These are phyloP conservation scores for Neotropicomus parvogracilis DNA, from an alignment of 1,284 basidiomycete genomes.

Conservation along the genomic window DNA sequence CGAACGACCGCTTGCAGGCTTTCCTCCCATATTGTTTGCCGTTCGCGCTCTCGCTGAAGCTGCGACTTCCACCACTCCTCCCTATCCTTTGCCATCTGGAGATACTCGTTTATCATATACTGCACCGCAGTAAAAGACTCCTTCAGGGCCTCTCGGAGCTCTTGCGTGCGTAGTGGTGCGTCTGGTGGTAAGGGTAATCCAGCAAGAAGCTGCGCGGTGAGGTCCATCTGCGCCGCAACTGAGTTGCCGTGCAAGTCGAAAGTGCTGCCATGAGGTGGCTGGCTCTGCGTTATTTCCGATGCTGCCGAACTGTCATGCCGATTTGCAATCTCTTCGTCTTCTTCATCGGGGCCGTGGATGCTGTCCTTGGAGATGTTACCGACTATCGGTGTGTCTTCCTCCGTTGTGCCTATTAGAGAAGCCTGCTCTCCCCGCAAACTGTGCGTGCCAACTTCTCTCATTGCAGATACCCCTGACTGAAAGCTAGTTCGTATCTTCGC, in stretches of 20 bases:
- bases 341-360: constrained; percentile 30
- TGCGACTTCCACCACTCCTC: constrained; percentile 75
- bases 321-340: constrained; percentile 37
- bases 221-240: constrained; percentile 75
- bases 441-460: constrained; percentile 23
- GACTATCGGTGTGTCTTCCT: constrained; percentile 16
- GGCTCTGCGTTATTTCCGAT: constrained; percentile 38
- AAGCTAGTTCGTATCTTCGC: constrained; percentile 30
- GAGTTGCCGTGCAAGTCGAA: constrained; percentile 78
- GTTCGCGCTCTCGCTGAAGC: constrained; percentile 66
- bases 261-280: constrained; percentile 63
- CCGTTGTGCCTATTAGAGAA: constrained; percentile 19
- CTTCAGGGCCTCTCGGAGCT: constrained; percentile 57
- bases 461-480: constrained; percentile 28
- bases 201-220: constrained; percentile 66
- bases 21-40: constrained; percentile 88
- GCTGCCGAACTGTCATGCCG: constrained; percentile 42
- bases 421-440: constrained; percentile 28
- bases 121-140: constrained; percentile 62
- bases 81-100: constrained; percentile 73
- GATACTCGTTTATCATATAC: constrained; percentile 64
- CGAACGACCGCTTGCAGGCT: constrained; percentile 82
- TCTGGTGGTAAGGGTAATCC: constrained; percentile 43
- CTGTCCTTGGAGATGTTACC: constrained; percentile 24
- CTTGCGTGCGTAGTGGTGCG: constrained; percentile 37